A percentile compares a stretch with the other conserved stretches of the same genome.
phyloP scores from a whole-genome alignment of 768 basidiomycete genomes.

The Ramaria sp. region DNA sequence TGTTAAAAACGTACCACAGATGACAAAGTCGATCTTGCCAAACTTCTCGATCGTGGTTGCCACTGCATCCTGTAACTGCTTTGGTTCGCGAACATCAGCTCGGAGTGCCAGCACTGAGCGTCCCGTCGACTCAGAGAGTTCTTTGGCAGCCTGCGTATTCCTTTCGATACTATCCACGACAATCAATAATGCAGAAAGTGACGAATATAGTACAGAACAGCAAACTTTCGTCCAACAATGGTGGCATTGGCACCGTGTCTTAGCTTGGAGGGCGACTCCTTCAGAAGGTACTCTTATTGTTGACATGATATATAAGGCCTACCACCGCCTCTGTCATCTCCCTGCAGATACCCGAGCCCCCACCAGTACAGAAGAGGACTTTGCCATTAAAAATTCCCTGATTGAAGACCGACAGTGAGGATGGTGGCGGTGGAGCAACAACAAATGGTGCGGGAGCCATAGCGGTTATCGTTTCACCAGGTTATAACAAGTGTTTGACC shows the following conservation, averaged over 20 bases:
- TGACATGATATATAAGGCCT: constrained; percentile 19
- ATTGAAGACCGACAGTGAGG: constrained; percentile 58
- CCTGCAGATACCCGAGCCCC: constrained; percentile 88
- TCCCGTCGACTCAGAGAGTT: constrained; percentile 62
- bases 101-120: constrained; percentile 56
- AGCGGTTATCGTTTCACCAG: too few species aligned
- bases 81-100: constrained; percentile 76
- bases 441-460: background rate
- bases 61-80: constrained; percentile 65
- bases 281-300: background rate
- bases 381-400: constrained; percentile 80
- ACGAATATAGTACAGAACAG: constrained; percentile 9
- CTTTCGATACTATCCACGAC: constrained; percentile 47
- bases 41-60: constrained; percentile 61
- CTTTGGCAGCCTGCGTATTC: constrained; percentile 54
- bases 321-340: constrained; percentile 80
- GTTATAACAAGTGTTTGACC: too few species aligned
- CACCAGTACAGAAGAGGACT: constrained; percentile 85
- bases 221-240: constrained; percentile 84
- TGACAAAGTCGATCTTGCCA: constrained; percentile 88
- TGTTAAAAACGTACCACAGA: constrained; percentile 54
- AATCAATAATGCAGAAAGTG: constrained; percentile 3
- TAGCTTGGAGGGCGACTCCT: constrained; percentile 38
- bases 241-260: constrained; percentile 68
- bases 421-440: constrained; percentile 4